phyloP scores from a whole-genome alignment of 768 basidiomycete genomes.

The Termitomyces sp. region DNA sequence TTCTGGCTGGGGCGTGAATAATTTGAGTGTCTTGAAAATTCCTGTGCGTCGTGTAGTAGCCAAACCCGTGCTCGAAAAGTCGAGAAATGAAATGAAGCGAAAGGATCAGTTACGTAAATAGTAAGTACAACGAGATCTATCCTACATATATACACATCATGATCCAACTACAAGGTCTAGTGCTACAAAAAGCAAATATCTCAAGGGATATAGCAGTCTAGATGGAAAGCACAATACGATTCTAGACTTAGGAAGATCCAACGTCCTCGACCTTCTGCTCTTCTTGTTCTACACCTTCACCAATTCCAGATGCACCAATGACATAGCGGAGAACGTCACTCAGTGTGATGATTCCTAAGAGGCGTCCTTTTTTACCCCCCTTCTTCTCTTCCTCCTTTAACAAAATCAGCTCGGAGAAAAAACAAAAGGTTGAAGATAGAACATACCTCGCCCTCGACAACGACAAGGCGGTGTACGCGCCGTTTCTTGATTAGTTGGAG shows the following conservation, averaged over 20 bases:
- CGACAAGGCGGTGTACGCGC: constrained; percentile 90
- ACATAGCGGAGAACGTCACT: constrained; percentile 86
- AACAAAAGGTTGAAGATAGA: not conserved
- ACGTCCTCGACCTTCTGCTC: constrained; percentile 10
- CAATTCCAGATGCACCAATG: constrained; percentile 60
- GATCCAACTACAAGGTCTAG: constrained; percentile 6
- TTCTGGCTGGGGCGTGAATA: constrained; percentile 26
- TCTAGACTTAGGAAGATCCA: constrained; percentile 3
- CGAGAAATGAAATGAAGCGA: not conserved
- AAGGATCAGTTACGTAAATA: not conserved
- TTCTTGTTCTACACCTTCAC: constrained; percentile 35
- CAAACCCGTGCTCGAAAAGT: constrained; percentile 20
- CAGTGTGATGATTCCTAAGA: constrained; percentile 84
- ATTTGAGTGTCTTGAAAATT: constrained; percentile 18
- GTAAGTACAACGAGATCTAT: constrained; percentile 9
- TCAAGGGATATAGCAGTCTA: constrained; percentile 7
- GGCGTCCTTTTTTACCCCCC: constrained; percentile 78
- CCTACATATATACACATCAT: constrained; percentile 1
- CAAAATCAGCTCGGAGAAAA: not conserved
- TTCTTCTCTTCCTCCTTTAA: constrained; percentile 77
- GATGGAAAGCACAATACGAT: not conserved
- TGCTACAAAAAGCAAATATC: constrained; percentile 13
- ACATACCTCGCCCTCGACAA: constrained; percentile 86
- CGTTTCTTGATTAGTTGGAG: constrained; percentile 91
- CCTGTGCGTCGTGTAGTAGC: constrained; percentile 27